phyloP scores from a whole-genome alignment of 805 yeast genomes.

The Teunomyces panamensis region DNA sequence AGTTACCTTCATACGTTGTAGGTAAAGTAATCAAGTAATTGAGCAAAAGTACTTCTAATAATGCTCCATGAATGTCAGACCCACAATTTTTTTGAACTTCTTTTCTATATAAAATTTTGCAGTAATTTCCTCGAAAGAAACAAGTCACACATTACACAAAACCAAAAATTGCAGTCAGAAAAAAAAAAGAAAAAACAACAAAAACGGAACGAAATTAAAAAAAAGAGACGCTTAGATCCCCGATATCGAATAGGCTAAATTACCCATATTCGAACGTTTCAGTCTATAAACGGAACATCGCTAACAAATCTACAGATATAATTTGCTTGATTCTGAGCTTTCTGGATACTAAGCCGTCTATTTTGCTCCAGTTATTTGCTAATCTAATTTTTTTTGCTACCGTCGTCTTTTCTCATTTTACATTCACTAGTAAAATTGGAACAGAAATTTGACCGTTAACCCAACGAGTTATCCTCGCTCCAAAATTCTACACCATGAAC shows the following conservation, averaged over 20 bases:
- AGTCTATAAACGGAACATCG: background rate
- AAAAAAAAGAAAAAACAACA: constrained; percentile 4
- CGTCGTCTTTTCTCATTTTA: constrained; percentile 4
- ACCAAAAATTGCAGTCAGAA: constrained; percentile 3
- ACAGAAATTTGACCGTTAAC: constrained; percentile 6
- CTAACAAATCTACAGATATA: background rate
- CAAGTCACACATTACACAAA: constrained; percentile 1
- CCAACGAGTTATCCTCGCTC: background rate
- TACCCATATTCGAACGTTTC: background rate
- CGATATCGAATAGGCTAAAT: background rate
- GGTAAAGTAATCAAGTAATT: too few relatives aligned
- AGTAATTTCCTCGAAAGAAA: background rate
- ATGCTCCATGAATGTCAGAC: too few relatives aligned
- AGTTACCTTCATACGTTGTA: too few relatives aligned
- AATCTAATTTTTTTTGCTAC: constrained; percentile 1
- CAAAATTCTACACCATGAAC: constrained; percentile 5
- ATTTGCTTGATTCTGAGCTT: background rate
- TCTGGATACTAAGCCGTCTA: background rate
- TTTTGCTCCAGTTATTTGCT: background rate
- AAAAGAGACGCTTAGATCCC: constrained; percentile 4
- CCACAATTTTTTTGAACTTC: background rate
- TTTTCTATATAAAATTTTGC: background rate
- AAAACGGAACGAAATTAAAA: constrained; percentile 3
- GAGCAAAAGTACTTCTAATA: too few relatives aligned
- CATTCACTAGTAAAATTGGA: background rate